These are phyloP conservation scores for Pyrus bretschneideri DNA, from an alignment of 306 rosid species.

Conservation along the genomic window DNA sequence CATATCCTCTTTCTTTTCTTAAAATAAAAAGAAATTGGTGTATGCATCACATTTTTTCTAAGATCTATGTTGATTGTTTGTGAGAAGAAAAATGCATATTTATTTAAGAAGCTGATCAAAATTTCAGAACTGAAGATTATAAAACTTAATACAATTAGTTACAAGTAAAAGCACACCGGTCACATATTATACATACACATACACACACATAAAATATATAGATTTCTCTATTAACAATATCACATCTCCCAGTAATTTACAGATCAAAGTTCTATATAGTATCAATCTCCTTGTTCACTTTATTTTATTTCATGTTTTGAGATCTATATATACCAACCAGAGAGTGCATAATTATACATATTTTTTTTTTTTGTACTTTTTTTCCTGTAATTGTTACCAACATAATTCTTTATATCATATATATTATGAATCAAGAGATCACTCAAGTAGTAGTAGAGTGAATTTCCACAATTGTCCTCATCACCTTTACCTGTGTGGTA, in stretches of 20 bases:
- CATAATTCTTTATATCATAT: background rate
- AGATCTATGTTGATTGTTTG: too few relatives aligned
- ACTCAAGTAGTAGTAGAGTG: constrained; percentile 13
- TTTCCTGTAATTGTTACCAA: background rate
- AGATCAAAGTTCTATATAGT: background rate
- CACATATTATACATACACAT: too few relatives aligned
- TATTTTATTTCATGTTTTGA: background rate
- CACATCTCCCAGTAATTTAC: background rate
- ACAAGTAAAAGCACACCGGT: background rate
- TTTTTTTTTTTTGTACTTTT: background rate
- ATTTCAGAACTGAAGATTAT: background rate
- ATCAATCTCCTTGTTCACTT: background rate
- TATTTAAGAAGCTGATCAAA: background rate
- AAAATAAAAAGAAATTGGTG: background rate
- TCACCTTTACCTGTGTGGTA: constrained; percentile 33
- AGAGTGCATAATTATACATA: background rate
- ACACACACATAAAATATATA: too few relatives aligned
- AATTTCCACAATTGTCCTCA: constrained; percentile 21
- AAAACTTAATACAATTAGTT: background rate
- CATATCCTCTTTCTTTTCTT: background rate
- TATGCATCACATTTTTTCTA: too few relatives aligned
- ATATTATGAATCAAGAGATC: background rate
- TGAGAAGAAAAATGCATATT: background rate
- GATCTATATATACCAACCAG: background rate
- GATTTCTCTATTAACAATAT: too few relatives aligned